Evolutionary conservation across 345 rosid genomes (phyloP).

Genomic region (Corchorus olitorius): DNA sequence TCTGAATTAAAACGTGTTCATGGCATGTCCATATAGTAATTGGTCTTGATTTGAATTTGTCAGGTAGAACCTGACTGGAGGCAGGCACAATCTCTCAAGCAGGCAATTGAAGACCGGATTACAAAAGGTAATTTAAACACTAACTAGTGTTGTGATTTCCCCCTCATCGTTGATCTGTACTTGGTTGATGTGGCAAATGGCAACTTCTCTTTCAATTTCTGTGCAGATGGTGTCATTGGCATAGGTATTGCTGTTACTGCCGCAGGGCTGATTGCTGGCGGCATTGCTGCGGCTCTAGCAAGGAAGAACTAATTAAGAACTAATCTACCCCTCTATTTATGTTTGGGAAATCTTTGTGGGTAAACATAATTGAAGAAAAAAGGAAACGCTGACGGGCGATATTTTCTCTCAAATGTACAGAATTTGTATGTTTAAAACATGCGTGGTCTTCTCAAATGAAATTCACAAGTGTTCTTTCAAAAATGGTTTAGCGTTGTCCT

Average conservation of each 20-base stretch:
- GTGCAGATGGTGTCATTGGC: slow-evolving; percentile 82
- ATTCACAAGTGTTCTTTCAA: neutral
- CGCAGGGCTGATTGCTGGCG: slow-evolving; percentile 72
- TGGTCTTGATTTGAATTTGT: neutral
- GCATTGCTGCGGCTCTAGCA: slow-evolving; percentile 69
- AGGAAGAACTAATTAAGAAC: slow-evolving; percentile 62
- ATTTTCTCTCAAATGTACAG: neutral
- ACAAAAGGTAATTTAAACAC: slow-evolving; percentile 50
- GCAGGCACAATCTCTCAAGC: slow-evolving; percentile 63
- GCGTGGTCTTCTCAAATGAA: neutral
- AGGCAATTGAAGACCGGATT: slow-evolving; percentile 62
- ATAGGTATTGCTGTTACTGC: slow-evolving; percentile 83
- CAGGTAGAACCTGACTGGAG: slow-evolving; percentile 78
- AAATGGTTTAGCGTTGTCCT: neutral
- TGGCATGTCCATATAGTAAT: neutral
- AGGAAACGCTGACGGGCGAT: neutral
- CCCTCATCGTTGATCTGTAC: neutral
- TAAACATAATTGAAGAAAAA: neutral
- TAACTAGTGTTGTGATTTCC: neutral
- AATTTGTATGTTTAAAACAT: neutral
- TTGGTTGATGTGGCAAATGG: neutral
- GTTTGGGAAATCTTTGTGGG: neutral
- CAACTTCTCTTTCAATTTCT: slow-evolving; percentile 10
- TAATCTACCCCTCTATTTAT: slow-evolving; percentile 24
- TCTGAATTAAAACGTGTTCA: neutral